Evolutionary conservation across 208 protist genomes (phyloP), one percentile per base, ranked within the genome.

Genomic region (Trypanosoma platydactyli): DNA sequence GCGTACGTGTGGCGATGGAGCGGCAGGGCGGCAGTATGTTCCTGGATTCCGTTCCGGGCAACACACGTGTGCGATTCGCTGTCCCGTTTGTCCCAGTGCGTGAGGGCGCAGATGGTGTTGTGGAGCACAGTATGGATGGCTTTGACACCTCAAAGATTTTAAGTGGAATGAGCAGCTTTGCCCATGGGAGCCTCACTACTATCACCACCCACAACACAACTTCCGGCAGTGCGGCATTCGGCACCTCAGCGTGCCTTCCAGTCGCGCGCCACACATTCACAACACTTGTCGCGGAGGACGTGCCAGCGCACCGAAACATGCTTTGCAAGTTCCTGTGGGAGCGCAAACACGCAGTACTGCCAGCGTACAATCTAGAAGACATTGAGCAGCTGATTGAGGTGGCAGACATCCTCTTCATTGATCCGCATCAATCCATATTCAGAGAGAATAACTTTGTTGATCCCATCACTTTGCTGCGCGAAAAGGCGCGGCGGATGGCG

Each of bases 291-390:
- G 87, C 82, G 41, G 90, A 95, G 65, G 87, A 94, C 71, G 83
- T 67, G 3, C 76, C 90, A 42, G 83, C 84, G 11, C 87, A 95
- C 53, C 80, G 90, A 50, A 94, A 92, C 65, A 90, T 95, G 83
- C 59, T 97, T 18, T 97, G 89, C 45, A 71, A 77, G 20, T 94
- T 84, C 64, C 71, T 97, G 42, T 97, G 91, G 89, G 82, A 93
- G 61, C 81, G 84, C 1, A 89, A 85, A 50, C 89, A 97, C 73
- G 89, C 91, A 27, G 91, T 97, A 24, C 79, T 94, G 24, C 79
- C 89, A 1, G 88, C 88, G 16, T 83, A 84, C 72, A 82, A 60
- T 51, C 58, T 90, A 20, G 75, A 77, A 12, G 91, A 95, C 57
- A 79, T 95, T 55, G 65, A 86, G 33, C 80, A 82, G 16, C 73